These are phyloP conservation scores for Fusarium solani-melongenae DNA, from an alignment of 2,329 filamentous ascomycete species.

Conservation along the genomic window DNA sequence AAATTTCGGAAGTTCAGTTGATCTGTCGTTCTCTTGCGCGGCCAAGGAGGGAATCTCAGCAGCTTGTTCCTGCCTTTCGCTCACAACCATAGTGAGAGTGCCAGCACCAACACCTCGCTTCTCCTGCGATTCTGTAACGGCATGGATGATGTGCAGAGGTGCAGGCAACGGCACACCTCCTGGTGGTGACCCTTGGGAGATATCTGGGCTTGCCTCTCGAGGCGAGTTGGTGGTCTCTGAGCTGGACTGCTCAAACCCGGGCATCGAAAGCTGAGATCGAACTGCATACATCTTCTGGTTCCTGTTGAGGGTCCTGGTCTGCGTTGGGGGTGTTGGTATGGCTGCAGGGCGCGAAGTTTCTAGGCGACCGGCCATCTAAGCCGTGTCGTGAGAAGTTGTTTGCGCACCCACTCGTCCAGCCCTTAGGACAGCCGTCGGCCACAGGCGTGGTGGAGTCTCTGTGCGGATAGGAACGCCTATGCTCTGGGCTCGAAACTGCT, in stretches of 20 bases:
- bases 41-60: neutral
- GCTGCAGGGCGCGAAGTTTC: neutral
- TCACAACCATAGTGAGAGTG: constrained; percentile 20
- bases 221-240: constrained; percentile 18
- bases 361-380: constrained; percentile 8
- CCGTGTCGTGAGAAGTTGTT: neutral
- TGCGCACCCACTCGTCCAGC: neutral
- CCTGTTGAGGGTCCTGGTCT: no score
- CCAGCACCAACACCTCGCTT: neutral
- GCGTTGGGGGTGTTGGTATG: neutral
- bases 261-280: neutral
- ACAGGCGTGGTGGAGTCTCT: neutral
- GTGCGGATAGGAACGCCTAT: neutral
- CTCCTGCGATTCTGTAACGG: neutral
- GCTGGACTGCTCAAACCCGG: neutral
- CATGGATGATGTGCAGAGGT: constrained; percentile 37
- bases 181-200: neutral
- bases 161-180: constrained; percentile 24
- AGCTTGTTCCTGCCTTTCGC: constrained; percentile 4
- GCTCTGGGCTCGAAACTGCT: neutral
- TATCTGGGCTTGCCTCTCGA: neutral
- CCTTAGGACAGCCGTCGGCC: constrained; percentile 1
- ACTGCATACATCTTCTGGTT: neutral
- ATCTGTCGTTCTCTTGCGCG: neutral
- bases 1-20: neutral